Base-by-base conservation (phyloP, 75 land plant genomes). In the Picea sitchensis region DNA sequence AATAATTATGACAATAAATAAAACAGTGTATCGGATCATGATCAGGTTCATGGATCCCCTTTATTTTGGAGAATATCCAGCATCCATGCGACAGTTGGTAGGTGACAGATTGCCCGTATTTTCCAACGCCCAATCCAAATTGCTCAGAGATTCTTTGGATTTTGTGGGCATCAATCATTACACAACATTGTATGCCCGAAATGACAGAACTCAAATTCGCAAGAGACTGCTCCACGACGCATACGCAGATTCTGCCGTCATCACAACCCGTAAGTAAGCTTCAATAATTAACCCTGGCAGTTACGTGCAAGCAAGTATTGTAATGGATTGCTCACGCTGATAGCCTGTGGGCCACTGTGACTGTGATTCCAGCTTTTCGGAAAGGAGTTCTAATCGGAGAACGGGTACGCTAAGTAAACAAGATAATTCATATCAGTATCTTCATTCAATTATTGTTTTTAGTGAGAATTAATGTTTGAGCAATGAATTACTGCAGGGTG, bases 151-250 rank as follows among this genome's bases (percentile, higher is more conserved):
- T 23, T 87, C 96, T 31, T 62, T 89, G 21, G 96, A 94, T 58
- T 94, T 94, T 78, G 78, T 92, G 77, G 96, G 96, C 58, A 84
- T 94, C 78, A 94, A 94, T 67, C 96, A 94, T 62, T 94, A 94
- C 58, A 92, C 96, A 13, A 84, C 95, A 47, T 73, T 81, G 20
- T 94, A 92, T 82, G 95, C 85, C 2, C 67, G 84, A 13, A 91
- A 91, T 41, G 89, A 91, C 44, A 65, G 84, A 75, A 77, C 17
- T 12, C 65, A 79, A 59, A 82, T 89, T 14, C 59, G 85, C 47
- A 85, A 83, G 59, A 59, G 85, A 0, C 56, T 91, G 18, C 61
- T 91, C 20, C 75, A 82, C 30, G 91, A 91, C 61, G 89, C 93
- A 54, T 76, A 56, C 17, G 61, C 91, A 54, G 93, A 91, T 67